These are phyloP conservation scores for Porphyridium purpureum DNA, from an alignment of 23 red algal genomes.

Conservation along the genomic window DNA sequence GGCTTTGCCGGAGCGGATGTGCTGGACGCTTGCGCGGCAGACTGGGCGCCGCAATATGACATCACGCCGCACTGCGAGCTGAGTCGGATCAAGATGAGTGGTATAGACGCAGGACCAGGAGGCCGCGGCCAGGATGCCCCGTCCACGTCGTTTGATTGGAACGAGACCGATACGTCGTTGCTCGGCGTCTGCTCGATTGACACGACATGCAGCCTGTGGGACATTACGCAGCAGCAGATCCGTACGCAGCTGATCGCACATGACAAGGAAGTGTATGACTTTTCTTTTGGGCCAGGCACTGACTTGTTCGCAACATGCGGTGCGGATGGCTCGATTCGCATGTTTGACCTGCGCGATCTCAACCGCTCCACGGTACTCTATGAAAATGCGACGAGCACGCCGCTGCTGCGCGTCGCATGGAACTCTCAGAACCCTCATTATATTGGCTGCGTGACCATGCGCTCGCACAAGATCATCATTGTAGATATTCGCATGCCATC, in stretches of 20 bases:
- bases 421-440: constrained; percentile 68
- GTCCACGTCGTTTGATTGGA: constrained; percentile 91
- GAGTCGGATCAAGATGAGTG: no score
- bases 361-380: constrained; percentile 89
- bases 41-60: no score
- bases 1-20: no score
- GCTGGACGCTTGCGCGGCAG: no score
- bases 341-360: constrained; percentile 81
- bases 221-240: constrained; percentile 53
- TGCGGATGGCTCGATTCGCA: constrained; percentile 83
- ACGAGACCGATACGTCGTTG: constrained; percentile 42
- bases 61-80: no score
- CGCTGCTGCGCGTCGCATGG: constrained; percentile 83
- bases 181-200: constrained; percentile 79
- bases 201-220: constrained; percentile 93
- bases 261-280: constrained; percentile 93
- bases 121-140: no score
- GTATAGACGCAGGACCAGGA: no score
- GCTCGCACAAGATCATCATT: constrained; percentile 36
- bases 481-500: constrained; percentile 88
- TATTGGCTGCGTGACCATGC: constrained; percentile 41
- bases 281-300: constrained; percentile 67
- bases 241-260: constrained; percentile 95
- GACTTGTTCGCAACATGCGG: constrained; percentile 85
- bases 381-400: constrained; percentile 44